Conservation (phyloP, 495 filamentous ascomycete genomes). For the Chaetomium fimeti region DNA sequence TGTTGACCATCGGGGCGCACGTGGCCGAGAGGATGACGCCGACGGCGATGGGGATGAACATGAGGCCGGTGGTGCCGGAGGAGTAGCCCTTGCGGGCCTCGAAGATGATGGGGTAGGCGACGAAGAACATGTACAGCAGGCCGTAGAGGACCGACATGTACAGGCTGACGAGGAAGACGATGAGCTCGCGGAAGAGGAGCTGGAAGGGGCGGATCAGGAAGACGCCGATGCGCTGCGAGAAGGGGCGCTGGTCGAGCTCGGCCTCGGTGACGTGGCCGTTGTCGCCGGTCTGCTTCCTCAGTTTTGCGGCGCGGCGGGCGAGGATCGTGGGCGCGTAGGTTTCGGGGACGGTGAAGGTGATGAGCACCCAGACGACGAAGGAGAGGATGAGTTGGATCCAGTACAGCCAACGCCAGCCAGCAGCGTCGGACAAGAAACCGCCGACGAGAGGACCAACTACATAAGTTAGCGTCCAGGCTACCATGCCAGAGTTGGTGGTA, state of each 20-base stretch:
- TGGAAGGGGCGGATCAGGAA: conserved; percentile 76
- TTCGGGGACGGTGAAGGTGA: conserved; percentile 78
- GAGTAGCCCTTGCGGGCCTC: conserved; percentile 69
- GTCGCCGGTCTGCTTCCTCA: conserved; percentile 66
- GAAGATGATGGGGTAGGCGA: conserved; percentile 78
- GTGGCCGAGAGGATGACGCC: conserved; percentile 62
- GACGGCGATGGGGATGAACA: conserved; percentile 75
- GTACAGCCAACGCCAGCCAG: conserved; percentile 82
- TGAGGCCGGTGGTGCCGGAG: conserved; percentile 70
- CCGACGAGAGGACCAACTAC: conserved; percentile 66
- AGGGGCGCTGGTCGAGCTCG: conserved; percentile 66
- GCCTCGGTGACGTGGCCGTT: conserved; percentile 65
- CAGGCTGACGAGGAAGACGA: conserved; percentile 71
- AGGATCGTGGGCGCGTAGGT: conserved; percentile 76
- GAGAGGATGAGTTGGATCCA: conserved; percentile 76
- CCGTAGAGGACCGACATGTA: conserved; percentile 82
- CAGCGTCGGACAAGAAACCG: conserved; percentile 66
- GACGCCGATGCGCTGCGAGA: conserved; percentile 60
- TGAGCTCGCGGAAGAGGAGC: conserved; percentile 73
- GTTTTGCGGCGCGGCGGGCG: conserved; percentile 60
- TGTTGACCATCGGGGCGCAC: conserved; percentile 72
- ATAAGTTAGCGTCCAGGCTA: not conserved
- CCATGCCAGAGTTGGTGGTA: no score
- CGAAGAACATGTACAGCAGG: conserved; percentile 80
- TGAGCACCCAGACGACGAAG: conserved; percentile 62